A percentile compares a stretch with the other conserved stretches of the same genome.
These are phyloP conservation scores for Cronartium quercuum DNA, from an alignment of 1,284 basidiomycete genomes.

Conservation along the genomic window DNA sequence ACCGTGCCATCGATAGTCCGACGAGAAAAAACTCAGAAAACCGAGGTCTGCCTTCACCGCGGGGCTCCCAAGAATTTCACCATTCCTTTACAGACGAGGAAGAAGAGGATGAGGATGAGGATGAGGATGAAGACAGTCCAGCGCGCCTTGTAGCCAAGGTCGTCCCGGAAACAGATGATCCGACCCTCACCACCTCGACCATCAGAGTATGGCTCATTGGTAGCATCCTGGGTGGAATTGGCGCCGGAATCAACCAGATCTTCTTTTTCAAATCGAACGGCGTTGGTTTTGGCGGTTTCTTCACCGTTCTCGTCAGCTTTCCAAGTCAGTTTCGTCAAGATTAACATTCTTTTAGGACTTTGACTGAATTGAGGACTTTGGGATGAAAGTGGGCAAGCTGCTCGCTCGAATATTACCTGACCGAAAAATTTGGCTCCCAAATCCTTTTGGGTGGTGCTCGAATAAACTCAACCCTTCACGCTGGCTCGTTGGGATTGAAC, in stretches of 20 bases:
- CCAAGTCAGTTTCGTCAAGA: not conserved
- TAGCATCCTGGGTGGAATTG: slow-evolving; percentile 54
- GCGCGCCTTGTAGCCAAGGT: slow-evolving; percentile 11
- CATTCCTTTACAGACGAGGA: too few relatives aligned
- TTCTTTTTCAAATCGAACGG: slow-evolving; percentile 37
- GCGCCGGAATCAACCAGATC: slow-evolving; percentile 53
- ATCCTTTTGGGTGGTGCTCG: slow-evolving; percentile 18
- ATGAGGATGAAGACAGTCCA: slow-evolving; percentile 10
- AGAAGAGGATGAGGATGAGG: not conserved
- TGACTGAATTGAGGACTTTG: not conserved
- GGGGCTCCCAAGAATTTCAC: too few relatives aligned
- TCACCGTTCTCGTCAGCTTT: slow-evolving; percentile 12
- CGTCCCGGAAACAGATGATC: slow-evolving; percentile 56
- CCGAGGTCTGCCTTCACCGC: too few relatives aligned
- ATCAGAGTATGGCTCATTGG: slow-evolving; percentile 55
- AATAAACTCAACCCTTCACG: not conserved
- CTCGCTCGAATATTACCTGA: slow-evolving; percentile 9
- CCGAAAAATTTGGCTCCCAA: slow-evolving; percentile 2
- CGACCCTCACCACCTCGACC: slow-evolving; percentile 54
- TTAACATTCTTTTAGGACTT: not conserved
- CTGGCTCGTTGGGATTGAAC: slow-evolving; percentile 40
- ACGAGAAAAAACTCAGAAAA: too few relatives aligned
- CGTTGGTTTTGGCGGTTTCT: slow-evolving; percentile 9
- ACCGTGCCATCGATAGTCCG: too few relatives aligned
- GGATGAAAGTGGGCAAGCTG: slow-evolving; percentile 18